Percentiles rank a stretch among this genome's conserved stretches.
These are phyloP conservation scores for Fraxinus sp. DNA, from an alignment of 305 asterid genomes.

Conservation along the genomic window DNA sequence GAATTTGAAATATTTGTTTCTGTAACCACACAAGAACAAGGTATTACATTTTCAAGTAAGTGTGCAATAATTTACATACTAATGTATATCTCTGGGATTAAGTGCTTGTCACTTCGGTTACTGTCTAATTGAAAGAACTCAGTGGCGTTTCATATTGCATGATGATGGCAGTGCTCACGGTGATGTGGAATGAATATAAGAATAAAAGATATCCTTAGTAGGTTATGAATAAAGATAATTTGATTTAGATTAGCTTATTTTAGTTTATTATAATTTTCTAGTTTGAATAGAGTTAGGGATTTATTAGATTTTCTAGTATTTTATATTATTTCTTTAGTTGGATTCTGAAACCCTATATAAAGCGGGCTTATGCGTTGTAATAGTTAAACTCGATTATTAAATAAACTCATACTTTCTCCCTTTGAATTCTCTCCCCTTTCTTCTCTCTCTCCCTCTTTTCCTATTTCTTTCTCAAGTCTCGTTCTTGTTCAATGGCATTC, in stretches of 20 bases:
- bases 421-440: background rate
- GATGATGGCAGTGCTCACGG: background rate
- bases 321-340: background rate
- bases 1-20: background rate
- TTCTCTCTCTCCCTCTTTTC: background rate
- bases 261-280: background rate
- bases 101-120: slow-evolving; percentile 12
- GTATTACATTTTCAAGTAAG: background rate
- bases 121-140: slow-evolving; percentile 6
- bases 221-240: background rate
- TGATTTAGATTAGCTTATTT: background rate
- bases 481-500: background rate
- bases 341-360: background rate
- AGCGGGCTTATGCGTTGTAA: background rate
- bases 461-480: background rate
- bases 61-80: background rate
- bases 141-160: background rate
- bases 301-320: background rate
- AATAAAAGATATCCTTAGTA: background rate
- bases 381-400: background rate
- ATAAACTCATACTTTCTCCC: background rate
- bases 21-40: slow-evolving; percentile 5
- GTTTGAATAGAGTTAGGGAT: background rate
- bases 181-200: background rate
- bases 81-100: slow-evolving; percentile 1